Evolutionary conservation across 768 basidiomycete species (phyloP).

Genomic region (Termitomyces sp.): DNA sequence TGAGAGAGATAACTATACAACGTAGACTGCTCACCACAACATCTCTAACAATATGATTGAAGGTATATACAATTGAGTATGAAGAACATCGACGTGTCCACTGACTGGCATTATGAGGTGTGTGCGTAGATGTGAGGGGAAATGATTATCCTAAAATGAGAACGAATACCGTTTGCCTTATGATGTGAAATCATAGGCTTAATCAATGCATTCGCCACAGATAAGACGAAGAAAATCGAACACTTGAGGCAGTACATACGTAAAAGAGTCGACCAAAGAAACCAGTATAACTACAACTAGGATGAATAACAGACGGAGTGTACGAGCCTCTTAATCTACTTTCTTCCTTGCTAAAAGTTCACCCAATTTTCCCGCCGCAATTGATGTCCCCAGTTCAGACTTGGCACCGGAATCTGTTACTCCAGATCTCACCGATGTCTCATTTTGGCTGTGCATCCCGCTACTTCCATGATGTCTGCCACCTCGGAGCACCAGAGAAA

Average conservation of each 20-base stretch:
- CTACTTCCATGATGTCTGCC: constrained; percentile 11
- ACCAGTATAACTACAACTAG: neutral
- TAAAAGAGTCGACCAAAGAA: neutral
- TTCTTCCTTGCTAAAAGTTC: constrained; percentile 46
- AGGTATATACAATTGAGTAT: neutral
- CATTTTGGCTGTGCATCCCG: constrained; percentile 4
- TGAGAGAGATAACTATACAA: no score
- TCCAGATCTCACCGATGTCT: constrained; percentile 32
- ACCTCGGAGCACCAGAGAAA: constrained; percentile 56
- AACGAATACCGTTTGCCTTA: neutral
- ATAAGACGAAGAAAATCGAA: neutral
- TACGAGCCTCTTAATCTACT: neutral
- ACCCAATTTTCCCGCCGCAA: constrained; percentile 51
- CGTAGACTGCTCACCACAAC: no score
- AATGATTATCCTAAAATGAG: no score
- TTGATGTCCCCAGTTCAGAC: constrained; percentile 35
- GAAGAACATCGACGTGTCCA: neutral
- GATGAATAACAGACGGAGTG: neutral
- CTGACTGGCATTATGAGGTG: neutral
- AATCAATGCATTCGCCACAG: neutral
- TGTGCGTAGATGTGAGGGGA: no score
- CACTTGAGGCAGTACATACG: neutral
- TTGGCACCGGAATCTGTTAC: constrained; percentile 11
- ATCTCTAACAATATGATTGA: no score
- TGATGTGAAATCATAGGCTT: neutral